phyloP scores from a whole-genome alignment of 2,329 filamentous ascomycete species.

The Alternaria brassicae region DNA sequence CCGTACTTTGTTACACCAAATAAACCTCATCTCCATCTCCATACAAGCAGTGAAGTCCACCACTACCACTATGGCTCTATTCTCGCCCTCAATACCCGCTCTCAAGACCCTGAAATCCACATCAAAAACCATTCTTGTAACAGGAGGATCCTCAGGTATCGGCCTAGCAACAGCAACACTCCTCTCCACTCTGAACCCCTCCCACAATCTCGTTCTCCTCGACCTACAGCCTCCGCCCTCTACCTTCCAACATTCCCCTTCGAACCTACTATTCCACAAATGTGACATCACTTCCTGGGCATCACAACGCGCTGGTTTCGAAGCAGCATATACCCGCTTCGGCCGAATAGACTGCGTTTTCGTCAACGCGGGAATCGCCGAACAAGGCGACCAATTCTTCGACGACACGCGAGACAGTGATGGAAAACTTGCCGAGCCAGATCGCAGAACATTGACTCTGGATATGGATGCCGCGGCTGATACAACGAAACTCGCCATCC shows the following conservation, averaged over 20 bases:
- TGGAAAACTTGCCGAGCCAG: slow-evolving; percentile 56
- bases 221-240: slow-evolving; percentile 49
- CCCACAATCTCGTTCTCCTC: slow-evolving; percentile 53
- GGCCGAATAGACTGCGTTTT: slow-evolving; percentile 57
- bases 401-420: slow-evolving; percentile 52
- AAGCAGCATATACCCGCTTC: slow-evolving; percentile 51
- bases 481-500: slow-evolving; percentile 57
- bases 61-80: slow-evolving; percentile 30
- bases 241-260: slow-evolving; percentile 36
- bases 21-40: background rate
- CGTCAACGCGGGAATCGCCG: slow-evolving; percentile 59
- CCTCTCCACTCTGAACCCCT: slow-evolving; percentile 47
- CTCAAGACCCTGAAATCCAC: slow-evolving; percentile 32
- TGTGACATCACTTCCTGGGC: slow-evolving; percentile 58
- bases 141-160: slow-evolving; percentile 52
- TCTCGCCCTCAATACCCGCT: slow-evolving; percentile 29
- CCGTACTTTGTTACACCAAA: background rate
- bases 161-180: slow-evolving; percentile 52
- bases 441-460: slow-evolving; percentile 54
- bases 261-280: slow-evolving; percentile 46
- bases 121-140: slow-evolving; percentile 49
- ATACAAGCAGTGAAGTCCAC: background rate
- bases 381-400: slow-evolving; percentile 60
- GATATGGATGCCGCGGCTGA: slow-evolving; percentile 58
- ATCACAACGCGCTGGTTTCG: slow-evolving; percentile 55